A percentile compares a stretch with the other conserved stretches of the same genome.
phyloP scores from a whole-genome alignment of 2,329 filamentous ascomycete genomes.

The Fusarium sp. region DNA sequence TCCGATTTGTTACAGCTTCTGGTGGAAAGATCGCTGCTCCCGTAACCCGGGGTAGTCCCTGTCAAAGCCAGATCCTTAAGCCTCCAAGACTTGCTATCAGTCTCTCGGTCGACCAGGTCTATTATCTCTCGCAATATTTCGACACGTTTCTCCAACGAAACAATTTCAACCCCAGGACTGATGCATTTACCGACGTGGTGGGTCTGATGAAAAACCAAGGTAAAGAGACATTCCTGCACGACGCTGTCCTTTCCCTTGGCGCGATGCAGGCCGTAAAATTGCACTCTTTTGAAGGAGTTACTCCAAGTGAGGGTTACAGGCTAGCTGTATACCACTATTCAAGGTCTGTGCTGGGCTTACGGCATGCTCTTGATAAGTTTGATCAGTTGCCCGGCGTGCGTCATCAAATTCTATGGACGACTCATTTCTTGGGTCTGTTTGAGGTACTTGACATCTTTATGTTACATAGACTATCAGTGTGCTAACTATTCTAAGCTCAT shows the following conservation, averaged over 20 bases:
- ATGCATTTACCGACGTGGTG: slow-evolving; percentile 37
- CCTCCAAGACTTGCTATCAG: background rate
- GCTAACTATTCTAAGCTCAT: slow-evolving; percentile 46
- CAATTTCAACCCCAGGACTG: slow-evolving; percentile 42
- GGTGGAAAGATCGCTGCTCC: slow-evolving; percentile 3
- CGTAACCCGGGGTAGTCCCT: fast-evolving
- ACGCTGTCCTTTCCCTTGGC: slow-evolving; percentile 51
- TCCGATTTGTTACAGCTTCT: slow-evolving; percentile 42
- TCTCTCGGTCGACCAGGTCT: slow-evolving; percentile 26
- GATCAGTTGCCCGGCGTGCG: background rate
- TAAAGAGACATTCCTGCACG: slow-evolving; percentile 35
- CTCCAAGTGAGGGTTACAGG: background rate
- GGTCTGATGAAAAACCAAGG: slow-evolving; percentile 38
- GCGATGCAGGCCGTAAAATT: slow-evolving; percentile 51
- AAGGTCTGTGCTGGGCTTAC: slow-evolving; percentile 44
- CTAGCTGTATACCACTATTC: slow-evolving; percentile 48
- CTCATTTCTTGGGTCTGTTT: slow-evolving; percentile 52
- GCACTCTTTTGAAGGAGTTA: slow-evolving; percentile 6
- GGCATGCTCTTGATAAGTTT: slow-evolving; percentile 31
- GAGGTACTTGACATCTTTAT: slow-evolving; percentile 42
- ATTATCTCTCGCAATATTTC: slow-evolving; percentile 50
- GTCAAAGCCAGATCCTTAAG: background rate
- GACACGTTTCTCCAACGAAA: slow-evolving; percentile 49
- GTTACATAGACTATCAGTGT: background rate
- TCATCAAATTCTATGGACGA: slow-evolving; percentile 51